A percentile compares a stretch with the other conserved stretches of the same genome.
phyloP scores from a whole-genome alignment of 129 eudicot species.

The Silybum marianum region DNA sequence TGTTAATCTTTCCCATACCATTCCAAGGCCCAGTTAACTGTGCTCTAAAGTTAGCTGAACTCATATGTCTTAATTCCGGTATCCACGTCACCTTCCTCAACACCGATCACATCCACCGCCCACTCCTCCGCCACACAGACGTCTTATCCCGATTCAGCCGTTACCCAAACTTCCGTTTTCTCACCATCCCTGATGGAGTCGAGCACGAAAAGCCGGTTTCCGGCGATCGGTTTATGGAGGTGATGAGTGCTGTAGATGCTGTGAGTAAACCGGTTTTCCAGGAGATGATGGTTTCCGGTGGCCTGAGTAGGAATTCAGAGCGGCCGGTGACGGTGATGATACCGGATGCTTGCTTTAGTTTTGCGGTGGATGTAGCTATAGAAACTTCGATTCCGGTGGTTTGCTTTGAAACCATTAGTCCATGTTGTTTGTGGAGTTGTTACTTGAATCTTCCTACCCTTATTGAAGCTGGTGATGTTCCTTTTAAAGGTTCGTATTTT shows the following conservation, averaged over 20 bases:
- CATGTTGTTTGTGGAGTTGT: conserved; percentile 45
- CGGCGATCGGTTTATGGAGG: conserved; percentile 31
- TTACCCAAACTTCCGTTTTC: conserved; percentile 40
- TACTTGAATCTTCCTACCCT: conserved; percentile 37
- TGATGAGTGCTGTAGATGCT: conserved; percentile 28
- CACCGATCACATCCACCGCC: conserved; percentile 54
- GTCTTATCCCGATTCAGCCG: conserved; percentile 41
- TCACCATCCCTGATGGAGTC: conserved; percentile 40
- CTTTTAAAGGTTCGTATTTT: conserved; percentile 31
- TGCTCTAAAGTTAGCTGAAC: conserved; percentile 65
- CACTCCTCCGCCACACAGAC: conserved; percentile 52
- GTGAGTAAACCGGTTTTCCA: conserved; percentile 29
- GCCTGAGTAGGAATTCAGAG: conserved; percentile 10
- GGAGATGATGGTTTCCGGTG: conserved; percentile 41
- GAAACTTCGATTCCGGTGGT: conserved; percentile 35
- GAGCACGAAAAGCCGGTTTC: conserved; percentile 35
- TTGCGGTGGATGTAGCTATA: conserved; percentile 23
- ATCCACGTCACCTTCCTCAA: conserved; percentile 58
- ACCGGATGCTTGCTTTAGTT: conserved; percentile 35
- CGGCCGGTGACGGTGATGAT: conserved; percentile 44
- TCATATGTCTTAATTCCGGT: conserved; percentile 48
- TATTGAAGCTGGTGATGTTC: conserved; percentile 42
- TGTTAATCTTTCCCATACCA: conserved; percentile 65
- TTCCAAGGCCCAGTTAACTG: conserved; percentile 70
- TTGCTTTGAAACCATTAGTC: conserved; percentile 44